Evolutionary conservation across 768 basidiomycete genomes (phyloP).

Genomic region (Leccinum boreale): DNA sequence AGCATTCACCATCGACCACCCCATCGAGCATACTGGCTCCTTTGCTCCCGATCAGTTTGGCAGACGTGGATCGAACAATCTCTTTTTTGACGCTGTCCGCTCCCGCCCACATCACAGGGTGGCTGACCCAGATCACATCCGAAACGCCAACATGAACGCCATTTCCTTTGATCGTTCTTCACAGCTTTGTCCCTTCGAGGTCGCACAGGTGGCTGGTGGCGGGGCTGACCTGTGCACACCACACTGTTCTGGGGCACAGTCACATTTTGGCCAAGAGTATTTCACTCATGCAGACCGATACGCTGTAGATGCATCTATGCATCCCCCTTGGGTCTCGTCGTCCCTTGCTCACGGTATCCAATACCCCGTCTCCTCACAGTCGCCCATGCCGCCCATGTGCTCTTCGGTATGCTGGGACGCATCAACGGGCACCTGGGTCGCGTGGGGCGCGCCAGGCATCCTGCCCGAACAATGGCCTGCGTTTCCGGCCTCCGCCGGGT

Average conservation of each 20-base stretch:
- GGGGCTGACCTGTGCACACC: slow-evolving; percentile 23
- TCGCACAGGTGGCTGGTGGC: slow-evolving; percentile 20
- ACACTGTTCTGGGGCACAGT: slow-evolving; percentile 22
- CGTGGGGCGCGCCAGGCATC: slow-evolving; percentile 26
- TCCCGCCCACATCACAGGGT: slow-evolving; percentile 24
- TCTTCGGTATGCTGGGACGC: slow-evolving; percentile 30
- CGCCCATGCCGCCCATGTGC: slow-evolving; percentile 27
- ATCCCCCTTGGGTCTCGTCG: slow-evolving; percentile 27
- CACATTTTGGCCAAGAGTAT: slow-evolving; percentile 24
- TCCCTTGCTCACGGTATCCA: slow-evolving; percentile 26
- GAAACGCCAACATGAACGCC: slow-evolving; percentile 20
- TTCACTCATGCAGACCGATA: slow-evolving; percentile 26
- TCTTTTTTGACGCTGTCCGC: slow-evolving; percentile 38
- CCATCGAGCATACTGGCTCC: slow-evolving; percentile 10
- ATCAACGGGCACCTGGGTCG: slow-evolving; percentile 27
- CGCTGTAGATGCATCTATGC: slow-evolving; percentile 19
- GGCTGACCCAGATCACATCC: slow-evolving; percentile 20
- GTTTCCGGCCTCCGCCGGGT: slow-evolving; percentile 25
- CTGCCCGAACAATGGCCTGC: slow-evolving; percentile 29
- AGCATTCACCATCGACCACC: slow-evolving; percentile 11
- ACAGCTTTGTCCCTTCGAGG: slow-evolving; percentile 22
- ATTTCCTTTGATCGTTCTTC: slow-evolving; percentile 17
- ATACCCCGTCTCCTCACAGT: slow-evolving; percentile 28
- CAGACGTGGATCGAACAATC: slow-evolving; percentile 35
- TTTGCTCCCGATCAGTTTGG: slow-evolving; percentile 23